phyloP scores from a whole-genome alignment of 2,329 filamentous ascomycete species.

The Exophiala spinifera region DNA sequence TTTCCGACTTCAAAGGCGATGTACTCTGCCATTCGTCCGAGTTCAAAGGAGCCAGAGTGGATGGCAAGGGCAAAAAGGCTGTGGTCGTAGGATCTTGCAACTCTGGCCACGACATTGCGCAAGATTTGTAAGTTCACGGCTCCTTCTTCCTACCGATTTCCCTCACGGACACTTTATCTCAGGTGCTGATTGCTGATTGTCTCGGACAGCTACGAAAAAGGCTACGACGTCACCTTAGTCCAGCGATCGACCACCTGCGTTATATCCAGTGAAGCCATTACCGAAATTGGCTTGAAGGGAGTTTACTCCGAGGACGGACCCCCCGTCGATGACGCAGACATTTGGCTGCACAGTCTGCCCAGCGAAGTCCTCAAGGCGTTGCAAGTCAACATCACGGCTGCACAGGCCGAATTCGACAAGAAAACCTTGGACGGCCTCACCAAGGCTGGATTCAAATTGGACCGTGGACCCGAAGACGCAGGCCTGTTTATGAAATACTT shows the following conservation, averaged over 20 bases:
- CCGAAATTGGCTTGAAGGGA: constrained; percentile 53
- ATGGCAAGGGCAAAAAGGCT: constrained; percentile 55
- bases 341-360: constrained; percentile 58
- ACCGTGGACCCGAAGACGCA: constrained; percentile 55
- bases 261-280: constrained; percentile 54
- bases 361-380: constrained; percentile 59
- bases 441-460: constrained; percentile 60
- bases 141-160: too few relatives aligned
- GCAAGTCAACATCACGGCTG: constrained; percentile 38
- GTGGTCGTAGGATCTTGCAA: constrained; percentile 68
- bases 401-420: constrained; percentile 15
- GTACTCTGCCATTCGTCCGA: constrained; percentile 61
- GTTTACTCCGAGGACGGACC: constrained; percentile 51
- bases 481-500: constrained; percentile 63
- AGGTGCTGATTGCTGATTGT: too few relatives aligned
- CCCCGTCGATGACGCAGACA: constrained; percentile 63
- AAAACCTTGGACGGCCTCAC: constrained; percentile 42
- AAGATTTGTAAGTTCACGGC: constrained; percentile 49
- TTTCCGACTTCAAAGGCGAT: constrained; percentile 57
- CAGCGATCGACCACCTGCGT: constrained; percentile 66
- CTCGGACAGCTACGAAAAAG: constrained; percentile 51
- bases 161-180: too few relatives aligned
- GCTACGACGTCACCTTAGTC: constrained; percentile 66
- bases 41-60: constrained; percentile 52
- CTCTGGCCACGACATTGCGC: constrained; percentile 57